phyloP scores from a whole-genome alignment of 1,139 yeast genomes.

The Blastobotrys persicus region DNA sequence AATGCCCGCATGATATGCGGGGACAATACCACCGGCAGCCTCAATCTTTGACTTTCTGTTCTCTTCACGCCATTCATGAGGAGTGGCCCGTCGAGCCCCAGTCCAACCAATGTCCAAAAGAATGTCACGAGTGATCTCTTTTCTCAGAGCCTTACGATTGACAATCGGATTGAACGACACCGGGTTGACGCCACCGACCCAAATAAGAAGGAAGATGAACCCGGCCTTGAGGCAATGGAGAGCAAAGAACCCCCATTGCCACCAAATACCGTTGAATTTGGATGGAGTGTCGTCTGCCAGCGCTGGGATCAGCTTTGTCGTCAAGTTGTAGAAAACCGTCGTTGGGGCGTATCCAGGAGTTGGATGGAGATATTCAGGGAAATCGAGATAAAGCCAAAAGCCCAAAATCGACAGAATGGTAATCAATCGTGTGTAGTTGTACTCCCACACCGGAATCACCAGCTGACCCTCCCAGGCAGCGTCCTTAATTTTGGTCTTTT shows the following conservation, averaged over 20 bases:
- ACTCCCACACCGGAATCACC: constrained; percentile 76
- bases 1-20: constrained; percentile 73
- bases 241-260: constrained; percentile 66
- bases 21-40: constrained; percentile 72
- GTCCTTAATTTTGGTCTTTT: constrained; percentile 41
- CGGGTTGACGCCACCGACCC: constrained; percentile 79
- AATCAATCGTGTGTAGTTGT: constrained; percentile 49
- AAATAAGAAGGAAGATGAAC: constrained; percentile 56
- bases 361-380: constrained; percentile 85
- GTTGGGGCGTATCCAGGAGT: constrained; percentile 89
- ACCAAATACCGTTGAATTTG: constrained; percentile 43
- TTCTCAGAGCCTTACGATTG: constrained; percentile 27
- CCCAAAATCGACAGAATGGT: constrained; percentile 48
- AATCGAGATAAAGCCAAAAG: constrained; percentile 85
- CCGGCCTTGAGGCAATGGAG: constrained; percentile 65
- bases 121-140: constrained; percentile 50
- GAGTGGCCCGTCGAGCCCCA: constrained; percentile 71
- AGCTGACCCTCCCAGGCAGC: constrained; percentile 89
- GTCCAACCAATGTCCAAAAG: constrained; percentile 85
- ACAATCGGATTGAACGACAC: constrained; percentile 48
- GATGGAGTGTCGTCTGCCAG: constrained; percentile 22
- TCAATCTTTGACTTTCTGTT: constrained; percentile 66
- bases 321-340: constrained; percentile 48
- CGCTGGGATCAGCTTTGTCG: constrained; percentile 34
- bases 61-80: constrained; percentile 68